These are phyloP conservation scores for Malus orientalis DNA, from an alignment of 306 rosid genomes.

Conservation along the genomic window DNA sequence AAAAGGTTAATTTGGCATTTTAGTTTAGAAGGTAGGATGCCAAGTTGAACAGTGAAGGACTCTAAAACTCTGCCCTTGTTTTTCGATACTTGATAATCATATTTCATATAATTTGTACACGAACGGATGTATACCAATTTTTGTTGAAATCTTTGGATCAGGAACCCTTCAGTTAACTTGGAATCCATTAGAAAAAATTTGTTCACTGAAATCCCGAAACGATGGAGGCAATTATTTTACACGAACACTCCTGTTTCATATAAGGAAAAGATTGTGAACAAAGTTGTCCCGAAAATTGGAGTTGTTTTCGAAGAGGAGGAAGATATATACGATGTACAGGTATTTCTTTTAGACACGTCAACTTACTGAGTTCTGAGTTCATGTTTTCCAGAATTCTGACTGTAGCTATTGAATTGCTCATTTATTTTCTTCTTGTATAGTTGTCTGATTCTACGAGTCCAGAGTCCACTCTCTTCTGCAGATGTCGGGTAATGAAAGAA, in stretches of 20 bases:
- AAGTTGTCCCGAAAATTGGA: conserved; percentile 19
- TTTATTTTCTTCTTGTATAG: conserved; percentile 11
- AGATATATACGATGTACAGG: conserved; percentile 34
- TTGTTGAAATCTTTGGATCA: neutral
- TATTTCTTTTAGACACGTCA: conserved; percentile 1
- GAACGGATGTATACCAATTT: too few species aligned
- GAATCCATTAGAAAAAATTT: conserved; percentile 6
- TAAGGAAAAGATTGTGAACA: conserved; percentile 18
- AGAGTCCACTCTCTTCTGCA: conserved; percentile 24
- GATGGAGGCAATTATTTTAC: conserved; percentile 18
- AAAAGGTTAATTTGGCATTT: neutral
- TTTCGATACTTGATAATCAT: neutral
- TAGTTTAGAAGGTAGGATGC: neutral
- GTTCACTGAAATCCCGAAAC: conserved; percentile 10
- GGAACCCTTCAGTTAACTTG: conserved; percentile 14
- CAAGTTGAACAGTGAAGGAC: neutral
- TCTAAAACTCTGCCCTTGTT: neutral
- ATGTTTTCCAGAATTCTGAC: neutral
- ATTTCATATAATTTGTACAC: too few species aligned
- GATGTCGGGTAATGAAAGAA: conserved; percentile 27
- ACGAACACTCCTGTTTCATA: conserved; percentile 22
- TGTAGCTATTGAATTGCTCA: neutral
- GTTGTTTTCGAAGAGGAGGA: conserved; percentile 30
- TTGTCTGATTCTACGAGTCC: conserved; percentile 22
- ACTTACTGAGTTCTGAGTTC: neutral